Percentiles rank a stretch among this genome's conserved stretches.
These are phyloP conservation scores for Diaporthe citri DNA, from an alignment of 2,329 filamentous ascomycete species.

Conservation along the genomic window DNA sequence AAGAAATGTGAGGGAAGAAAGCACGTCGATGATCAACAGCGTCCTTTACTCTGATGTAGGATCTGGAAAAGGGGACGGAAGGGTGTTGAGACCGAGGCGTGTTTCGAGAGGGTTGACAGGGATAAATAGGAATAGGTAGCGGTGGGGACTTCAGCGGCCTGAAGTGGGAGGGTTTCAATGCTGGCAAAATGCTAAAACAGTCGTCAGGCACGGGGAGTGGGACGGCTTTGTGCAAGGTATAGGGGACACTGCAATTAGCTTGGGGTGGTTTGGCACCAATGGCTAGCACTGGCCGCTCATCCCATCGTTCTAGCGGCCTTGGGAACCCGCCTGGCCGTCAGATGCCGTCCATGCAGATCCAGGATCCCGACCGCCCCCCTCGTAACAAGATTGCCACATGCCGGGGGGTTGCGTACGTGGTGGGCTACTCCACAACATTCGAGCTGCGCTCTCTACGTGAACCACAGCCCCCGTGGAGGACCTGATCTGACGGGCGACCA, in stretches of 20 bases:
- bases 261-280: background rate
- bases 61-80: conserved; percentile 32
- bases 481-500: conserved; percentile 31
- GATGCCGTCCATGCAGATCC: conserved; percentile 27
- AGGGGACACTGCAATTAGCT: conserved; percentile 30
- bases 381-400: conserved; percentile 35
- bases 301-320: conserved; percentile 8
- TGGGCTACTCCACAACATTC: conserved; percentile 1
- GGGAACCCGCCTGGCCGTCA: conserved; percentile 19
- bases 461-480: conserved; percentile 28
- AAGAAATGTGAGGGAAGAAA: background rate
- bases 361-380: conserved; percentile 22
- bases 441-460: conserved; percentile 1
- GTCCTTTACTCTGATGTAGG: conserved; percentile 1
- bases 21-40: background rate
- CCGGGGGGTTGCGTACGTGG: conserved; percentile 7
- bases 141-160: conserved; percentile 36
- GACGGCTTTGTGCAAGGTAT: conserved; percentile 2
- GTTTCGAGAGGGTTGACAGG: conserved; percentile 39
- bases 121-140: conserved; percentile 30
- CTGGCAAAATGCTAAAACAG: conserved; percentile 35
- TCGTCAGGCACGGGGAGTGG: conserved; percentile 33
- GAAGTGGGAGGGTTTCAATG: conserved; percentile 30
- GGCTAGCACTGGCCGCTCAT: conserved; percentile 26
- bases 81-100: conserved; percentile 35